Percentiles rank a stretch among this genome's conserved stretches.
Conservation (phyloP, 2,329 filamentous ascomycete species). For the Colletotrichum navitas region DNA sequence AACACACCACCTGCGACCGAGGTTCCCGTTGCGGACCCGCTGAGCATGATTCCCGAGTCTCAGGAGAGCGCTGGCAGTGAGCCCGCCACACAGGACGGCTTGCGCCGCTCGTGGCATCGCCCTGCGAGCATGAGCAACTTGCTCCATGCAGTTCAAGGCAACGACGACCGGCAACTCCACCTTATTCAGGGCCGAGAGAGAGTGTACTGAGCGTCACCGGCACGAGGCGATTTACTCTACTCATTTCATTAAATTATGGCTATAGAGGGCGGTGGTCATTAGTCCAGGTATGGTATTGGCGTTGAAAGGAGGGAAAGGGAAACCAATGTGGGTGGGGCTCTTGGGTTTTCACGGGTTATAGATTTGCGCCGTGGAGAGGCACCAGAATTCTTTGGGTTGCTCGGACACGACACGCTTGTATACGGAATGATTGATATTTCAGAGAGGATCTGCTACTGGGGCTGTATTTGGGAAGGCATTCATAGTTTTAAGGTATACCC, state of each 20-base stretch:
- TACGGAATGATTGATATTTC: constrained; percentile 12
- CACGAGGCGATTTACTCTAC: constrained; percentile 1
- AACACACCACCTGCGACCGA: constrained; percentile 59
- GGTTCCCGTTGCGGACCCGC: constrained; percentile 41
- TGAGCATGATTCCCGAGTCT: constrained; percentile 49
- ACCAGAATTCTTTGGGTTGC: constrained; percentile 33
- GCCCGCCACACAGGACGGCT: constrained; percentile 34
- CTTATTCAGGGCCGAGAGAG: constrained; percentile 54
- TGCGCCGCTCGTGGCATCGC: constrained; percentile 37
- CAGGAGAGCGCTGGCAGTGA: constrained; percentile 32
- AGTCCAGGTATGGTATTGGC: constrained; percentile 30
- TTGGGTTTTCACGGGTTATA: constrained; percentile 25
- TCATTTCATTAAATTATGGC: constrained; percentile 21
- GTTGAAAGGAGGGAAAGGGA: constrained; percentile 15
- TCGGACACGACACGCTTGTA: constrained; percentile 28
- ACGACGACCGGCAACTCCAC: constrained; percentile 49
- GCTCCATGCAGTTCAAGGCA: constrained; percentile 33
- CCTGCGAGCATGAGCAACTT: constrained; percentile 40
- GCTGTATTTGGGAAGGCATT: constrained; percentile 5
- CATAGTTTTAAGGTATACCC: constrained; percentile 33
- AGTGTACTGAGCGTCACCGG: constrained; percentile 44
- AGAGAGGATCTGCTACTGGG: constrained; percentile 14
- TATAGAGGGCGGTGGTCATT: constrained; percentile 15
- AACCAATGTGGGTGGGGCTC: neutral
- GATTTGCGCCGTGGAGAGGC: constrained; percentile 32